Evolutionary conservation across 2,329 filamentous ascomycete genomes (phyloP), one percentile per base, ranked within the genome.

Genomic region (Cadophora malorum): DNA sequence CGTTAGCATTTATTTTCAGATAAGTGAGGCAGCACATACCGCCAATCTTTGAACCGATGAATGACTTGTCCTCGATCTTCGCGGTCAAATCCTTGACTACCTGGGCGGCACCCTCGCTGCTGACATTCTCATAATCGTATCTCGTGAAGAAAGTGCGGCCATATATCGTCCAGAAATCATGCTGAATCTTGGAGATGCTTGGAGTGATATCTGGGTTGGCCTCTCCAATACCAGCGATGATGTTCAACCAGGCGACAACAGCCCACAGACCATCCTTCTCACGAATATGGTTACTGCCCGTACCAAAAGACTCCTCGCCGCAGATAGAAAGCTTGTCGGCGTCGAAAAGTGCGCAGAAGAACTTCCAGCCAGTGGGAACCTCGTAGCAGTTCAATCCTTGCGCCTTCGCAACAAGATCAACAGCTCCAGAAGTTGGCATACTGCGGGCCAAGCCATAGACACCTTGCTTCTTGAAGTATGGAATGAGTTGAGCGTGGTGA

Each of bases 251-350:
- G 38, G 96, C 96, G 64, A 97, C 91, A 70, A 99, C 88, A 69
- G 96, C 96, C 96, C 96, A 99, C 52, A 99, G 87, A 70, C 96
- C 96, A 78, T 99, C 96, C 88, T 99, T 99, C 85, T 99, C 96
- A 75, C 96, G 93, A 78, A 99, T 97, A 82, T 99, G 96, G 85
- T 99, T 97, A 81, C 92, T 97, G 49, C 96, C 96, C 12, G 96
- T 99, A 74, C 96, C 96, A 80, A 99, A 99, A 72, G 92, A 96
- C 86, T 99, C 96, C 83, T 99, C 96, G 68, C 96, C 96, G 79
- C 96, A 99, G 79, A 99, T 99, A 77, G 96, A 97, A 78, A 97
- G 91, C 86, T 97, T 97, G 82, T 97, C 85, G 73, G 93, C 91
- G 78, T 97, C 94, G 77, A 97, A 97, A 67, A 97, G 87, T 76